Evolutionary conservation across 352 stramenopile genomes (phyloP).

Genomic region (Pythium sp.): DNA sequence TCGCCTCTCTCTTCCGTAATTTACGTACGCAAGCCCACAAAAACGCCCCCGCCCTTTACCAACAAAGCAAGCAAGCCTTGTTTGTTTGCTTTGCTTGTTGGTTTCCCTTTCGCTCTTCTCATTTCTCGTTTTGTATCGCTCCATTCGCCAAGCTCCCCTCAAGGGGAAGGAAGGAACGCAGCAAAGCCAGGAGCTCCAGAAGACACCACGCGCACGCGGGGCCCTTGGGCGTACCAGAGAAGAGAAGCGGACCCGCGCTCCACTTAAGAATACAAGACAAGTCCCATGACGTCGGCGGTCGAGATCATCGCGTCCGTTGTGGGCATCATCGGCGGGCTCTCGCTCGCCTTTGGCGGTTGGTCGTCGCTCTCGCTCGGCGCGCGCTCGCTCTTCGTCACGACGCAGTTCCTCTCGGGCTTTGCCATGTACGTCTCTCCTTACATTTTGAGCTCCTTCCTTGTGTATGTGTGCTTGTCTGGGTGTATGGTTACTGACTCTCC

Average conservation of each 20-base stretch:
- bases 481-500: constrained; percentile 11
- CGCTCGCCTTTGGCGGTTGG: constrained; percentile 84
- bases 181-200: neutral
- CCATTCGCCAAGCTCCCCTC: constrained; percentile 10
- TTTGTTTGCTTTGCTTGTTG: neutral
- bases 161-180: neutral
- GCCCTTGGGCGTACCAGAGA: neutral
- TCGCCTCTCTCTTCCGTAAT: neutral
- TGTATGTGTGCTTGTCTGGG: neutral
- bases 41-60: no score
- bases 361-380: constrained; percentile 82
- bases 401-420: constrained; percentile 81
- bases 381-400: constrained; percentile 78
- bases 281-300: constrained; percentile 27
- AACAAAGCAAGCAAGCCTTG: neutral
- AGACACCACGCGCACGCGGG: neutral
- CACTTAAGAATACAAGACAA: neutral
- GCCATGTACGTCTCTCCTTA: constrained; percentile 58
- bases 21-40: neutral
- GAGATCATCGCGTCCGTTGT: constrained; percentile 77
- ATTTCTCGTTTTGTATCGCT: constrained; percentile 61
- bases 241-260: constrained; percentile 5
- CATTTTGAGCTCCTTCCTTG: neutral
- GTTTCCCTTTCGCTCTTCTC: constrained; percentile 20
- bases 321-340: constrained; percentile 76